Percentiles rank a stretch among this genome's conserved stretches.
Evolutionary conservation across 805 yeast species (phyloP).

Genomic region (Blastobotrys americana): DNA sequence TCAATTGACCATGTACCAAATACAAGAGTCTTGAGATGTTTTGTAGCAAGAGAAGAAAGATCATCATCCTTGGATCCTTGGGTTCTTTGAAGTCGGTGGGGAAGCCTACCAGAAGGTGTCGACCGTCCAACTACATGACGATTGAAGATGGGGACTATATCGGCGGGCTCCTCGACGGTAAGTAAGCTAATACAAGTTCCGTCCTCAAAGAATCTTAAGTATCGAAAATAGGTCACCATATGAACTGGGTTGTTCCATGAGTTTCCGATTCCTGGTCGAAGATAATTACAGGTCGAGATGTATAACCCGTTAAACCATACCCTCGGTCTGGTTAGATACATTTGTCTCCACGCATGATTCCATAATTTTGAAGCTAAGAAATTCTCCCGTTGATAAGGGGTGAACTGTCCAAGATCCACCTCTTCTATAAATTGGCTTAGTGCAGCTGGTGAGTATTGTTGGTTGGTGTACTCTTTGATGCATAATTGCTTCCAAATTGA

Average conservation of each 20-base stretch:
- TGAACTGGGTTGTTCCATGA: conserved; percentile 71
- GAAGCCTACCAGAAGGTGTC: conserved; percentile 9
- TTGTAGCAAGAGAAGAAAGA: conserved; percentile 12
- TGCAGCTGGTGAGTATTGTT: conserved; percentile 19
- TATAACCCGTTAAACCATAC: conserved; percentile 77
- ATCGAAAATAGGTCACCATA: conserved; percentile 82
- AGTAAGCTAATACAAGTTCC: conserved; percentile 68
- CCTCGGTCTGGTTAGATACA: conserved; percentile 64
- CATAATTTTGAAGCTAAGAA: background rate
- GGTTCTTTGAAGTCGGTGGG: conserved; percentile 16
- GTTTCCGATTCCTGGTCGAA: conserved; percentile 71
- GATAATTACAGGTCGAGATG: conserved; percentile 75
- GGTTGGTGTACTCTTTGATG: conserved; percentile 19
- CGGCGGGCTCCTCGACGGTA: conserved; percentile 63
- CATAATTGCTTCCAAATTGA: conserved; percentile 25
- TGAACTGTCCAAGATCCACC: conserved; percentile 8
- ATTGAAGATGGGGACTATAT: conserved; percentile 52
- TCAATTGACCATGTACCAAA: conserved; percentile 53
- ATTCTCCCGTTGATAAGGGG: conserved; percentile 6
- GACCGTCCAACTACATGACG: conserved; percentile 8
- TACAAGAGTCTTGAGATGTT: conserved; percentile 28
- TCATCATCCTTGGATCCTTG: conserved; percentile 17
- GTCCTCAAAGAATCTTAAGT: conserved; percentile 69
- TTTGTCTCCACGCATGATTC: conserved; percentile 34
- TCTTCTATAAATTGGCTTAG: conserved; percentile 6